Conservation (phyloP, 805 yeast species). For the Lachancea dasiensis region DNA sequence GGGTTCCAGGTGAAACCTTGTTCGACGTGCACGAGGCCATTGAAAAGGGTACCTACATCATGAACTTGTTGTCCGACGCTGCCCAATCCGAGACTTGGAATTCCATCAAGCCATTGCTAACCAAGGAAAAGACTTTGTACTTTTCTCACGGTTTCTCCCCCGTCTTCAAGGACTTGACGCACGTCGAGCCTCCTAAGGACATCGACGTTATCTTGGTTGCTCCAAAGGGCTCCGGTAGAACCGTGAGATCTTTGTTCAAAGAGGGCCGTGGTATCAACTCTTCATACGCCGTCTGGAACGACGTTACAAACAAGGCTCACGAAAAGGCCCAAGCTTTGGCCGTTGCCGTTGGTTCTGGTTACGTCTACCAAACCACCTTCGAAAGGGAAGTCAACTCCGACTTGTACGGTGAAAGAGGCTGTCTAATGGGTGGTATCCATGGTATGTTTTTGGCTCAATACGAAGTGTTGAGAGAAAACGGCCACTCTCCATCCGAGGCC, state of each 20-base stretch:
- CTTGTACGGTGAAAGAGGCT: slow-evolving; percentile 99
- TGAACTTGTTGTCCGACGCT: slow-evolving; percentile 98
- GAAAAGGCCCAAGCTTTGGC: slow-evolving; percentile 98
- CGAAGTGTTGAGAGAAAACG: slow-evolving; percentile 99
- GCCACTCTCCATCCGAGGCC: slow-evolving; percentile 99
- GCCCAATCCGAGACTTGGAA: slow-evolving; percentile 99
- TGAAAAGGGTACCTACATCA: slow-evolving; percentile 82
- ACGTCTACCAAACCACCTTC: slow-evolving; percentile 99
- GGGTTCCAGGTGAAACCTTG: slow-evolving; percentile 99
- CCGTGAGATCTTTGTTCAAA: slow-evolving; percentile 98
- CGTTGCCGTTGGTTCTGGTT: slow-evolving; percentile 98
- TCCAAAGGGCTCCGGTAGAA: slow-evolving; percentile 99
- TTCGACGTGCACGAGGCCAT: slow-evolving; percentile 94
- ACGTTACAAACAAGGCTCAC: slow-evolving; percentile 97
- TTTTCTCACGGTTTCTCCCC: slow-evolving; percentile 99
- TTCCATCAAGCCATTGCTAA: slow-evolving; percentile 78
- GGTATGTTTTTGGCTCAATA: slow-evolving; percentile 99
- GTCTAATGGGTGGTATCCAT: slow-evolving; percentile 99
- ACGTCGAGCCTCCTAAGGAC: slow-evolving; percentile 92
- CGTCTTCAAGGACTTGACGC: slow-evolving; percentile 94
- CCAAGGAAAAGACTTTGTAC: slow-evolving; percentile 96
- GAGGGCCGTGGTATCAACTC: slow-evolving; percentile 99
- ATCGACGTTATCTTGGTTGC: slow-evolving; percentile 97
- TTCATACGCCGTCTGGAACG: slow-evolving; percentile 99
- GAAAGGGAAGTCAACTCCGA: slow-evolving; percentile 99